Evolutionary conservation across 805 yeast species (phyloP).

Genomic region (Candida koratica): DNA sequence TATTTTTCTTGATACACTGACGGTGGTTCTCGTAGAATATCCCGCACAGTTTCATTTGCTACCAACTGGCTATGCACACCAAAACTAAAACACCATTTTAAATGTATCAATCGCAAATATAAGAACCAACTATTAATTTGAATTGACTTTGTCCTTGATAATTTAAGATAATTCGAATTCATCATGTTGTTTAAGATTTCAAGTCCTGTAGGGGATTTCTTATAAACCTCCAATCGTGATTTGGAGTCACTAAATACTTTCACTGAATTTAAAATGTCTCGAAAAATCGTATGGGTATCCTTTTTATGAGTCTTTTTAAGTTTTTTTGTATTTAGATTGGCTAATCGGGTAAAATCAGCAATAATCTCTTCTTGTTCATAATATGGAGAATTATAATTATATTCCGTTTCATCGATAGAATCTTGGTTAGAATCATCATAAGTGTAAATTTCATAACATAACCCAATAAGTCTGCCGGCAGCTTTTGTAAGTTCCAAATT

Average conservation of each 20-base stretch:
- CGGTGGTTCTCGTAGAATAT: constrained; percentile 34
- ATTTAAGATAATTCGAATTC: constrained; percentile 36
- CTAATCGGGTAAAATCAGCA: constrained; percentile 37
- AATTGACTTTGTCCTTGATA: constrained; percentile 44
- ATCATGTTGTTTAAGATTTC: constrained; percentile 30
- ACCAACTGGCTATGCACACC: constrained; percentile 50
- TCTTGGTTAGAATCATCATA: constrained; percentile 38
- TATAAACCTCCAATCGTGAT: constrained; percentile 33
- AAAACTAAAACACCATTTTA: constrained; percentile 50
- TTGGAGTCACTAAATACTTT: constrained; percentile 34
- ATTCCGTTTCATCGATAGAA: constrained; percentile 42
- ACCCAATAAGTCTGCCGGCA: constrained; percentile 52
- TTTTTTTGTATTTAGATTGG: constrained; percentile 52
- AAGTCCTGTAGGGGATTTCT: constrained; percentile 32
- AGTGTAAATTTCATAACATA: constrained; percentile 50
- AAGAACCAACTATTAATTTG: constrained; percentile 50
- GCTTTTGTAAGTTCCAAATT: constrained; percentile 48
- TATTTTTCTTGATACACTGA: constrained; percentile 22
- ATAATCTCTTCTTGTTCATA: constrained; percentile 48
- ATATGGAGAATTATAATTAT: constrained; percentile 47
- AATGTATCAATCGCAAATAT: constrained; percentile 44
- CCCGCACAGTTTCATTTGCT: constrained; percentile 31
- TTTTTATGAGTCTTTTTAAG: constrained; percentile 61
- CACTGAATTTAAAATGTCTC: constrained; percentile 52
- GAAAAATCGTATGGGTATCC: constrained; percentile 54